Conservation (phyloP, 1,139 yeast genomes). For the Suhomyces choctaworum region DNA sequence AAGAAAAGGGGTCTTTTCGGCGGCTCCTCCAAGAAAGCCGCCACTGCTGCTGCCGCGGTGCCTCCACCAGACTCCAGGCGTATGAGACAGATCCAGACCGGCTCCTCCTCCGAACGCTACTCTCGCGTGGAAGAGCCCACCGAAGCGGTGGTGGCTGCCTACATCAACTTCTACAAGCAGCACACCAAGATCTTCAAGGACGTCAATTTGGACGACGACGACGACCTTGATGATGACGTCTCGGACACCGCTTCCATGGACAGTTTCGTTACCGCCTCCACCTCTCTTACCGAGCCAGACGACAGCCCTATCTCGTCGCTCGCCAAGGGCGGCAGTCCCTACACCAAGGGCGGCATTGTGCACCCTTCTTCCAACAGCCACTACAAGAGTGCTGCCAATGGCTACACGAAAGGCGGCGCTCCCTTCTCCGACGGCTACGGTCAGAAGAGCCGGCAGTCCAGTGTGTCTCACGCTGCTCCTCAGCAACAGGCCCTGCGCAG, state of each 20-base stretch:
- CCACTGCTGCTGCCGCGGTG: constrained; percentile 7
- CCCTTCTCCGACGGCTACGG: not conserved
- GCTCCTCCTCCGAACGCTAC: constrained; percentile 33
- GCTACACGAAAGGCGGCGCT: constrained; percentile 2
- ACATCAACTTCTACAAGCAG: constrained; percentile 24
- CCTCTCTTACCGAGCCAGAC: constrained; percentile 28
- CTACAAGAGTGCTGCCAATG: constrained; percentile 6
- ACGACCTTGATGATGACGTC: constrained; percentile 21
- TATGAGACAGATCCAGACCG: constrained; percentile 33
- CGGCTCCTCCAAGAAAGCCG: constrained; percentile 11
- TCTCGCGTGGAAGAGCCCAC: constrained; percentile 27
- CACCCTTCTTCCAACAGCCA: constrained; percentile 8
- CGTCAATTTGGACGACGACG: constrained; percentile 15
- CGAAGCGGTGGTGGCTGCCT: constrained; percentile 25
- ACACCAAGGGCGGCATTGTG: constrained; percentile 10
- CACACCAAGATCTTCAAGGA: constrained; percentile 28
- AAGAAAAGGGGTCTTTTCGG: constrained; percentile 18
- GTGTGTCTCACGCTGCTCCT: not conserved
- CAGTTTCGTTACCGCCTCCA: constrained; percentile 41
- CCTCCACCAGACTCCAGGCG: constrained; percentile 26
- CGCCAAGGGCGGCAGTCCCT: constrained; percentile 12
- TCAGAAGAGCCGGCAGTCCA: not conserved
- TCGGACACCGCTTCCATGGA: constrained; percentile 32
- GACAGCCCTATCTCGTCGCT: constrained; percentile 3
- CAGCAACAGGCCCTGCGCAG: too few relatives aligned